A percentile compares a stretch with the other conserved stretches of the same genome.
Conservation (phyloP, 1,284 basidiomycete species). For the Ustilago cynodontis region DNA sequence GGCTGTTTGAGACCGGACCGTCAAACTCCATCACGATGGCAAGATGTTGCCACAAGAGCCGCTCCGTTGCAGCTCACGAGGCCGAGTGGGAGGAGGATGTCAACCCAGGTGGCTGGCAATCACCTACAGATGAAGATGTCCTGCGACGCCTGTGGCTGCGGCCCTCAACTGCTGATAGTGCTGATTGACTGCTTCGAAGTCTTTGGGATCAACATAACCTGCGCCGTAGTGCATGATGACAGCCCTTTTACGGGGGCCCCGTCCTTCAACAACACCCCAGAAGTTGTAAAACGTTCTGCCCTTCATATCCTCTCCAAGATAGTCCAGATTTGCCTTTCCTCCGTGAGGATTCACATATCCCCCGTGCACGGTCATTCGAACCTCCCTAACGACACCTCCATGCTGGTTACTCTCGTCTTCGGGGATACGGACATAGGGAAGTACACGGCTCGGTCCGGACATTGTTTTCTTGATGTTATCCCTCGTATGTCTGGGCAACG, state of each 20-base stretch:
- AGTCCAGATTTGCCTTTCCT: no score
- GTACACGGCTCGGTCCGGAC: not conserved
- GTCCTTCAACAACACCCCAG: conserved; percentile 4
- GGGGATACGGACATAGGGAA: not conserved
- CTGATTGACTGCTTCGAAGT: not conserved
- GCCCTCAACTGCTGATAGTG: not conserved
- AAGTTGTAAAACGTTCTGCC: not conserved
- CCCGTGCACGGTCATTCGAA: conserved; percentile 2
- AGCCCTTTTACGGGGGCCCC: rapidly evolving
- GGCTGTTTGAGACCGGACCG: not conserved
- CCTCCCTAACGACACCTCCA: not conserved
- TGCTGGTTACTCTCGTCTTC: no score
- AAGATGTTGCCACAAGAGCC: no score
- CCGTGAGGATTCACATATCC: not conserved
- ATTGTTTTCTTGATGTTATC: not conserved
- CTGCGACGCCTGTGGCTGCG: not conserved
- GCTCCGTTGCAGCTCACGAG: no score
- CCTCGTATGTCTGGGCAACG: not conserved
- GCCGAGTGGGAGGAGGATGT: not conserved
- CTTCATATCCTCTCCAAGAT: not conserved
- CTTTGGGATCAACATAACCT: not conserved
- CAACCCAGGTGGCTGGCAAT: not conserved
- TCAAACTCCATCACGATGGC: no score
- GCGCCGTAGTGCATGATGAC: not conserved
- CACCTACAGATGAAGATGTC: not conserved